phyloP scores from a whole-genome alignment of 1,139 yeast genomes.

The Candida sp. region DNA sequence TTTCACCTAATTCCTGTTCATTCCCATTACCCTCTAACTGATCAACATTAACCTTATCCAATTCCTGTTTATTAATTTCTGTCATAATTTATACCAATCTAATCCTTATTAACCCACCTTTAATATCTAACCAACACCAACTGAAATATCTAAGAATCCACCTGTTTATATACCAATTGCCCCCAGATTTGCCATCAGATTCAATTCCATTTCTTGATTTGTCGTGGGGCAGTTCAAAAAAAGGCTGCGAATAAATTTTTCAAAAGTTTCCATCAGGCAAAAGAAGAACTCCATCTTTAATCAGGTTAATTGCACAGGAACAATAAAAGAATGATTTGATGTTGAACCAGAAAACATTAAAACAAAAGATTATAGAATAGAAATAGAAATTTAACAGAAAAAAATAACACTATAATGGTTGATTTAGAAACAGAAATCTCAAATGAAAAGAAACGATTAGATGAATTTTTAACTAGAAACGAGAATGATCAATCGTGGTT shows the following conservation, averaged over 20 bases:
- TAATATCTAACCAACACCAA: not conserved
- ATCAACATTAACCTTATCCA: not conserved
- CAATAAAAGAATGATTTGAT: not conserved
- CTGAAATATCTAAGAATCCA: not conserved
- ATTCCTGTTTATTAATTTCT: no score
- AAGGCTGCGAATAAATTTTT: not conserved
- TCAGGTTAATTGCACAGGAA: not conserved
- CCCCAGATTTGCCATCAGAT: not conserved
- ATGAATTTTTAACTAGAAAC: constrained; percentile 24
- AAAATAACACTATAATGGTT: constrained; percentile 51
- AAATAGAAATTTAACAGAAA: no score
- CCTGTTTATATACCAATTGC: not conserved
- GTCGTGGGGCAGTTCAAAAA: no score
- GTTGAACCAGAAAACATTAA: not conserved
- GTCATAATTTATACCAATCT: no score
- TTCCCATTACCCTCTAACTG: not conserved
- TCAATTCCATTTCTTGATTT: no score
- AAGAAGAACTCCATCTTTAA: not conserved
- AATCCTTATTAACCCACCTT: no score
- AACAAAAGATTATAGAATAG: not conserved
- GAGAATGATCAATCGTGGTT: constrained; percentile 42
- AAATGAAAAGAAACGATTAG: constrained; percentile 51
- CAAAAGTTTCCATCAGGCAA: not conserved
- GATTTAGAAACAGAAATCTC: constrained; percentile 80
- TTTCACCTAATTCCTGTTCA: not conserved